Percentiles rank a stretch among this genome's conserved stretches.
phyloP scores from a whole-genome alignment of 768 basidiomycete genomes.

The Phylloporus scabripes region DNA sequence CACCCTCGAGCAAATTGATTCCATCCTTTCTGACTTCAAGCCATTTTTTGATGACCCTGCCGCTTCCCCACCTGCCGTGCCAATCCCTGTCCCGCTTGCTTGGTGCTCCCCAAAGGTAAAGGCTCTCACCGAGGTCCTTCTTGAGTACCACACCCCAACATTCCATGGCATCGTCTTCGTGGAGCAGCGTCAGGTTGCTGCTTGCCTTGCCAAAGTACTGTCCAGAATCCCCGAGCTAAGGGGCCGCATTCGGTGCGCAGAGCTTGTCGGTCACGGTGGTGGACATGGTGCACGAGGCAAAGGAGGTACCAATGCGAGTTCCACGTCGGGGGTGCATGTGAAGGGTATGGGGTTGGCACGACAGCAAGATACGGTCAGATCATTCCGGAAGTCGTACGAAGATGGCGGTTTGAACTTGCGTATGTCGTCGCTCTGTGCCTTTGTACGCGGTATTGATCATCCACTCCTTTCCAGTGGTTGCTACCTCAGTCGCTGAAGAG shows the following conservation, averaged over 20 bases:
- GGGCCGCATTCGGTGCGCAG: slow-evolving; percentile 52
- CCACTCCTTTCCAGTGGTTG: slow-evolving; percentile 47
- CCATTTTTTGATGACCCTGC: slow-evolving; percentile 34
- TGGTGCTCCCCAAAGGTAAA: slow-evolving; percentile 75
- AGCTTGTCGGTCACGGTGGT: slow-evolving; percentile 67
- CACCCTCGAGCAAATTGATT: slow-evolving; percentile 43
- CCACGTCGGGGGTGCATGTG: slow-evolving; percentile 32
- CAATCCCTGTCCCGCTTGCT: slow-evolving; percentile 41
- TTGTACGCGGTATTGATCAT: not conserved
- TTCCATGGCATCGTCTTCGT: slow-evolving; percentile 89
- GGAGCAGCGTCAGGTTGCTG: slow-evolving; percentile 76
- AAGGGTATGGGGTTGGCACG: slow-evolving; percentile 48
- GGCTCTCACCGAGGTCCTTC: slow-evolving; percentile 55
- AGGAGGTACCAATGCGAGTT: slow-evolving; percentile 11
- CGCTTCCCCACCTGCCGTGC: slow-evolving; percentile 27
- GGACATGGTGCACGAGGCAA: slow-evolving; percentile 25
- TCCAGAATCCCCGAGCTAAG: slow-evolving; percentile 52
- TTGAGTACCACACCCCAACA: slow-evolving; percentile 42
- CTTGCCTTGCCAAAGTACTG: slow-evolving; percentile 61
- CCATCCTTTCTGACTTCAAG: slow-evolving; percentile 43
- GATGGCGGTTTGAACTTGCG: slow-evolving; percentile 61
- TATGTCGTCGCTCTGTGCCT: slow-evolving; percentile 32
- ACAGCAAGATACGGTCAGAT: slow-evolving; percentile 55
- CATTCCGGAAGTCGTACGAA: slow-evolving; percentile 65
- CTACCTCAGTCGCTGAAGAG: slow-evolving; percentile 88